Evolutionary conservation across 1,284 basidiomycete species (phyloP), one percentile per base, ranked within the genome.

Genomic region (Ceratobasidium sp.): DNA sequence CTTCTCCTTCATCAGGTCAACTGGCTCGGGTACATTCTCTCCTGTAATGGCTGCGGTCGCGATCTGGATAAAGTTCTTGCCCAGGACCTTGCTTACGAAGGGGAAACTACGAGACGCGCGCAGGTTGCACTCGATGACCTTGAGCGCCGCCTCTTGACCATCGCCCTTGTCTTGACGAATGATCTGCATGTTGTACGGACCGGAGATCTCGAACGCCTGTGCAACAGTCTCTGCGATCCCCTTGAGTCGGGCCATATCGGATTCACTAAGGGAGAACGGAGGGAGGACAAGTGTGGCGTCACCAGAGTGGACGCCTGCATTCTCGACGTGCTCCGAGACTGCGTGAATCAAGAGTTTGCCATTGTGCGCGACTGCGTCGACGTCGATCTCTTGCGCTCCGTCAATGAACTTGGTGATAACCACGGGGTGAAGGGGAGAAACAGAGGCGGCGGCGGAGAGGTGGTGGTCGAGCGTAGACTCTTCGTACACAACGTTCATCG

Each of bases 111-210:
- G 91, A 57, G 96, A 98, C 31, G 98, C 98, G 79, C 98, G 95
- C 69, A 99, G 86, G 85, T 99, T 99, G 84, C 98, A 99, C 85
- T 99, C 97, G 78, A 99, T 99, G 78, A 99, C 97, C 87, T 98
- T 99, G 80, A 99, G 89, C 76, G 89, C 86, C 8, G 92, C 87
- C 76, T 85, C 84, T 73, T 91, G 87, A 75, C 82, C 82, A 29
- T 89, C 85, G 65, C 87, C 88, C 33, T 82, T 80, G 15, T 83
- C 84, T 31, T 85, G 85, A 81, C 94, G 91, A 84, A 99, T 99
- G 83, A 99, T 90, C 84, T 99, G 98, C 96, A 99, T 99, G 85
- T 99, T 99, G 90, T 92, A 99, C 6, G 98, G 98, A 45, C 98
- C 97, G 33, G 95, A 97, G 76, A 99, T 99, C 80, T 98, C 88